These are phyloP conservation scores for Alternaria hordeiaustralica DNA, from an alignment of 2,329 filamentous ascomycete species.

Conservation along the genomic window DNA sequence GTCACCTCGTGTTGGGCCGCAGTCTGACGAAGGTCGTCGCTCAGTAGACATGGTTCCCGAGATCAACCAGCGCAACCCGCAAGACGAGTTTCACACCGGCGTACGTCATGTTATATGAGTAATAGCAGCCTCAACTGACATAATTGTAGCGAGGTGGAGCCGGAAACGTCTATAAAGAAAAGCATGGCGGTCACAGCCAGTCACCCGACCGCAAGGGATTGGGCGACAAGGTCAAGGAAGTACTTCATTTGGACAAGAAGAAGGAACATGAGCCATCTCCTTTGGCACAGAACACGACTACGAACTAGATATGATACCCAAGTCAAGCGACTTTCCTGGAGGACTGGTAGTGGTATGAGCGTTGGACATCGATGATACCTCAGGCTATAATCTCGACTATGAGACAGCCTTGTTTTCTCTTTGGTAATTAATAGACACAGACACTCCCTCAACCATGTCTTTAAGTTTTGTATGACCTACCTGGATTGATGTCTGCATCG, in stretches of 20 bases:
- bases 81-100: conserved; percentile 57
- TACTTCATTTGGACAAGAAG: conserved; percentile 45
- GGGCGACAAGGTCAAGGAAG: conserved; percentile 55
- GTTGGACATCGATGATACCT: conserved; percentile 20
- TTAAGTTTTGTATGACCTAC: not conserved
- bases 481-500: not conserved
- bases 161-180: conserved; percentile 57
- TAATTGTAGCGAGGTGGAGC: conserved; percentile 50
- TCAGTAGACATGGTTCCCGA: conserved; percentile 55
- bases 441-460: conserved; percentile 6
- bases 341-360: conserved; percentile 14
- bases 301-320: conserved; percentile 32
- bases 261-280: conserved; percentile 43
- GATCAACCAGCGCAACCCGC: conserved; percentile 46
- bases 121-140: conserved; percentile 13
- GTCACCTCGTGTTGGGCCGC: conserved; percentile 43
- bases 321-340: conserved; percentile 4
- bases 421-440: not conserved
- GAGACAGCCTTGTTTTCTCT: conserved; percentile 11
- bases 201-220: conserved; percentile 47
- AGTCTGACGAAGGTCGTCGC: conserved; percentile 30
- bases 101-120: conserved; percentile 30
- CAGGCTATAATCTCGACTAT: conserved; percentile 5
- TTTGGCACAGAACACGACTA: conserved; percentile 31
- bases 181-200: conserved; percentile 55